These are phyloP conservation scores for Trichoderma sp. DNA, from an alignment of 2,329 filamentous ascomycete species.

Conservation along the genomic window DNA sequence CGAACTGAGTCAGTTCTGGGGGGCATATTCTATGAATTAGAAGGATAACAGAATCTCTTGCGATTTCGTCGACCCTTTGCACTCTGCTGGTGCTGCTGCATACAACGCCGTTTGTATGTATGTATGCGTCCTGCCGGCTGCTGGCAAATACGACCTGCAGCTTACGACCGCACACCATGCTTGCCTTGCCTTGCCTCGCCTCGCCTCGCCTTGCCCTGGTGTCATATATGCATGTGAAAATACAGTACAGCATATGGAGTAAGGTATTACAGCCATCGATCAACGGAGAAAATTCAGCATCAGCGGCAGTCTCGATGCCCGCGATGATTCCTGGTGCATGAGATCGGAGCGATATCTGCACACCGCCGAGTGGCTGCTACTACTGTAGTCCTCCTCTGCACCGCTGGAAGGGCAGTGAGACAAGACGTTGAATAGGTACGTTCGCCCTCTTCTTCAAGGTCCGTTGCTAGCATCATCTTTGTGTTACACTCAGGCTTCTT, in stretches of 20 bases:
- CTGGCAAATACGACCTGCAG: constrained; percentile 24
- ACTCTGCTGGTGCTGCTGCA: not conserved
- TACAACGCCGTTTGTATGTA: not conserved
- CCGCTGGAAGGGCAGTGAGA: not conserved
- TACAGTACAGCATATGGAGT: not conserved
- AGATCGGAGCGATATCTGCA: not conserved
- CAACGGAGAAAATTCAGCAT: not conserved
- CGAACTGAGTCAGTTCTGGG: not conserved
- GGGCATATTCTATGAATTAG: not conserved
- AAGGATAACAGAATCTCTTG: no score
- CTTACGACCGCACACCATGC: constrained; percentile 12
- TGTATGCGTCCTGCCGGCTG: constrained; percentile 3
- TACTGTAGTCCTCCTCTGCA: not conserved
- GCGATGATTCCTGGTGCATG: not conserved
- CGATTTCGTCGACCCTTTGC: not conserved
- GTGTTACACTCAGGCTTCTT: constrained; percentile 20
- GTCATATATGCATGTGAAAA: not conserved
- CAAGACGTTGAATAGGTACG: not conserved
- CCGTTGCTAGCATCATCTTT: constrained; percentile 3
- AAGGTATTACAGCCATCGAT: not conserved
- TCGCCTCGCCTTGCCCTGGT: not conserved
- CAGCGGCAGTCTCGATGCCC: not conserved
- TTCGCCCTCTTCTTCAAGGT: not conserved
- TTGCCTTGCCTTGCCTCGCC: not conserved
- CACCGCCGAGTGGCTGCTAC: not conserved